Base-by-base conservation (phyloP, 768 basidiomycete genomes). In the Termitomyces sp. region DNA sequence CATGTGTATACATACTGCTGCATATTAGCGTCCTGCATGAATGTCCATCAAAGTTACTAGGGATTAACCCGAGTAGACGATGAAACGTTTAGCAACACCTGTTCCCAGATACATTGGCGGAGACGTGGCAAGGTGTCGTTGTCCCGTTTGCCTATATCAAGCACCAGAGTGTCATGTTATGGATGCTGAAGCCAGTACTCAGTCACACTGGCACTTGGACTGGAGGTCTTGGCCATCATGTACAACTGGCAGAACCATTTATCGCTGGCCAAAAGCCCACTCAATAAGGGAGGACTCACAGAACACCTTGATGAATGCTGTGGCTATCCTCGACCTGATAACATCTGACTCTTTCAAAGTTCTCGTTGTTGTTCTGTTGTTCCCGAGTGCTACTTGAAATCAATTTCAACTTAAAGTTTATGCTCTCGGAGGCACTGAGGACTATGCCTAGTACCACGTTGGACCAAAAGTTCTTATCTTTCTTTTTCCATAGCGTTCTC, bases 301-400 rank as follows among this genome's bases (percentile, higher is more conserved):
- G 46, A 42, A 46, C 37, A 64, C 44, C 49, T 62, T 54, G 14
- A 64, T 53, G 44, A 60, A 64, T 18, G 34, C 61, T 4, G 49
- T 37, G n/a, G 22, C 32, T 53, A 13, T 34, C 63, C 7, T 56
- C 51, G 20, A 57, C 44, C 26, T 54, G 47, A 20, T 27, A 8
- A 48, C n/a, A 50, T n/a, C 49, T 22, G 37, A 64, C 47, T 9
- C 57, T 59, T n/a, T 58, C 54, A 24, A 34, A 48, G n/a, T n/a
- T n/a, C n/a, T n/a, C n/a, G n/a, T n/a, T n/a, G n/a, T n/a, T n/a
- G n/a, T n/a, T n/a, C n/a, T n/a, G n/a, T n/a, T n/a, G n/a, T n/a
- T n/a, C n/a, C n/a, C n/a, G n/a, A n/a, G n/a, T n/a, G n/a, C n/a
- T n/a, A n/a, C n/a, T n/a, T n/a, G n/a, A n/a, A n/a, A n/a, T n/a